phyloP scores from a whole-genome alignment of 345 rosid species.

The Streptanthus diversifolius region DNA sequence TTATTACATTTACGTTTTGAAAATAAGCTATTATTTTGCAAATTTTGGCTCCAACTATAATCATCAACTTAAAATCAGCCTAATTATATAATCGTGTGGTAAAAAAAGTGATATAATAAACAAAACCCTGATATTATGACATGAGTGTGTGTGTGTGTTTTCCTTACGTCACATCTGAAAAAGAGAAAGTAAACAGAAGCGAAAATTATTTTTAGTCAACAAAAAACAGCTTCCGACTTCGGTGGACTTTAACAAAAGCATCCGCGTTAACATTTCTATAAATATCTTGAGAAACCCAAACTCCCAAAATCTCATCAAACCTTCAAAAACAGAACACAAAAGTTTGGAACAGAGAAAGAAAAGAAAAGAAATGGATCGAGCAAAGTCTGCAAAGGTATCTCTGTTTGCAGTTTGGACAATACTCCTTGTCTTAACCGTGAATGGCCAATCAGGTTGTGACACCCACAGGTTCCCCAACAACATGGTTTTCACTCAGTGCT shows the following conservation, averaged over 20 bases:
- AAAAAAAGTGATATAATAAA: neutral
- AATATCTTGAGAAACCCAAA: neutral
- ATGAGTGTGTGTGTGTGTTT: neutral
- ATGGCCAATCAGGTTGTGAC: slow-evolving; percentile 34
- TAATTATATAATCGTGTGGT: neutral
- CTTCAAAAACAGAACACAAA: slow-evolving; percentile 16
- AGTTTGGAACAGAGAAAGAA: neutral
- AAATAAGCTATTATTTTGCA: neutral
- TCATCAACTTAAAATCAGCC: neutral
- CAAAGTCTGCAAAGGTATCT: slow-evolving; percentile 11
- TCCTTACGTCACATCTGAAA: slow-evolving; percentile 16
- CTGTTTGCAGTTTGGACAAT: slow-evolving; percentile 7
- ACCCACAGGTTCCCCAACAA: slow-evolving; percentile 37
- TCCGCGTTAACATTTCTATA: slow-evolving; percentile 25
- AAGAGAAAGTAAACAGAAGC: neutral
- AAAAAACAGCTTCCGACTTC: slow-evolving; percentile 20
- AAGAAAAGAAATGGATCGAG: slow-evolving; percentile 10
- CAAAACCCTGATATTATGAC: neutral
- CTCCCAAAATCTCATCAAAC: slow-evolving; percentile 5
- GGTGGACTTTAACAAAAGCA: neutral
- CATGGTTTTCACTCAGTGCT: slow-evolving; percentile 35
- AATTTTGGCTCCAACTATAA: neutral
- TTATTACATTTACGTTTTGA: too few species aligned
- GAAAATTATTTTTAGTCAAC: slow-evolving; percentile 12
- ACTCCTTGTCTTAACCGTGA: slow-evolving; percentile 15